Evolutionary conservation across 2,329 filamentous ascomycete species (phyloP), one percentile per base, ranked within the genome.

Genomic region (Dryadomyces sulphureus): DNA sequence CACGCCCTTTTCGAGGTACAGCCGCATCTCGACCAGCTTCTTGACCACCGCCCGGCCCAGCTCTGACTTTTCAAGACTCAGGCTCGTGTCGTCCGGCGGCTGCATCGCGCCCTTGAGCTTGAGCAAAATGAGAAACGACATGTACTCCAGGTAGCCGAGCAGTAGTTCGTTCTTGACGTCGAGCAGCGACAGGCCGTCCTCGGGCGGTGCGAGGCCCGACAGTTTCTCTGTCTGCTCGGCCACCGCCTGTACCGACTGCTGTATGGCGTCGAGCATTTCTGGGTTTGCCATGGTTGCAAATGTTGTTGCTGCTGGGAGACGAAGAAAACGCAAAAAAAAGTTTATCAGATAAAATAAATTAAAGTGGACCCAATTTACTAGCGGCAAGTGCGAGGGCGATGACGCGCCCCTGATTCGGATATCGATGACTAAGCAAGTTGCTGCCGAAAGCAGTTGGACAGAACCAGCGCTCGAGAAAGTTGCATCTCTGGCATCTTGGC

Each of bases 131-230:
- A 94, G 68, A 55, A 94, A 94, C 39, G 92, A 85, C 4, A 96
- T 77, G 57, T 94, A 93, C 57, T 98, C 90, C 0, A 98, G 72
- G 63, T 98, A 98, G 4, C 90, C 90, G 35, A 98, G 79, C 17
- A 98, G 79, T n/a, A 98, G 73, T 60, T 98, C 92, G 64, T 93
- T 96, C 67, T 98, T 98, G 53, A 86, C 79, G 59, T 96, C 88
- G 57, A 98, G 80, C 1, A 98, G 77, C 0, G 92, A 95, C 48
- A 98, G 92, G 58, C 92, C 90, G 56, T 94, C 79, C 52, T 81
- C 72, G 1, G 84, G 81, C n/a, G 84, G 77, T 42, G 82, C 67
- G 49, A 93, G 74, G 14, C 69, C 62, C n/a, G 70, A 60, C 17
- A 78, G 60, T 42, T 75, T 75, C 0, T 81, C 77, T 0, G 81